Conservation (phyloP, 108 stramenopile species). For the Mayamaea pseudoterrestris region DNA sequence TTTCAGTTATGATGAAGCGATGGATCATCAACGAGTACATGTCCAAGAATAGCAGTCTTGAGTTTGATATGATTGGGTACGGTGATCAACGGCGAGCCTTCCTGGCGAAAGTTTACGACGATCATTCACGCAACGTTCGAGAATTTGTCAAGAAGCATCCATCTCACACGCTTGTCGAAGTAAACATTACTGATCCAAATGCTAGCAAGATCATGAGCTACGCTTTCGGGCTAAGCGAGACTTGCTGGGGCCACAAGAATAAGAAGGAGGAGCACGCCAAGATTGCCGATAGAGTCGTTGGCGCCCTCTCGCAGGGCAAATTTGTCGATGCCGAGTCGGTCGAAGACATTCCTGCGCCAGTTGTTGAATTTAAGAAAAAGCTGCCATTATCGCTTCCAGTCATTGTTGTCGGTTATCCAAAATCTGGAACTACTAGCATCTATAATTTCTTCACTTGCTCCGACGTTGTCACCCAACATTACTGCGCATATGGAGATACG, state of each 20-base stretch:
- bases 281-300: too few relatives aligned
- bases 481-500: constrained; percentile 16
- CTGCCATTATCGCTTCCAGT: too few relatives aligned
- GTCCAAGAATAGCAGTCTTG: too few relatives aligned
- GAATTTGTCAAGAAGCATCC: constrained; percentile 5
- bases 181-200: constrained; percentile 8
- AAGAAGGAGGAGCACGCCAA: constrained; percentile 4
- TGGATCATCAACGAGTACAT: constrained; percentile 2
- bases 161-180: constrained; percentile 12
- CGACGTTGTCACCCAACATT: constrained; percentile 12
- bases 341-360: too few relatives aligned
- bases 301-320: too few relatives aligned
- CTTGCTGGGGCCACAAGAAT: constrained; percentile 15
- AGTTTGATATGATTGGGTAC: too few relatives aligned
- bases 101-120: too few relatives aligned
- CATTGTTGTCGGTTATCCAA: constrained; percentile 21
- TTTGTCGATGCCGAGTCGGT: too few relatives aligned
- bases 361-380: too few relatives aligned
- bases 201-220: constrained; percentile 6
- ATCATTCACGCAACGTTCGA: background rate
- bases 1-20: constrained; percentile 14
- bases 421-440: constrained; percentile 18
- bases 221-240: constrained; percentile 8
- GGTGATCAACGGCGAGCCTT: too few relatives aligned
- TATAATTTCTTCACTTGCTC: constrained; percentile 18